Base-by-base conservation (phyloP, 345 rosid species). In the Moringa oleifera region DNA sequence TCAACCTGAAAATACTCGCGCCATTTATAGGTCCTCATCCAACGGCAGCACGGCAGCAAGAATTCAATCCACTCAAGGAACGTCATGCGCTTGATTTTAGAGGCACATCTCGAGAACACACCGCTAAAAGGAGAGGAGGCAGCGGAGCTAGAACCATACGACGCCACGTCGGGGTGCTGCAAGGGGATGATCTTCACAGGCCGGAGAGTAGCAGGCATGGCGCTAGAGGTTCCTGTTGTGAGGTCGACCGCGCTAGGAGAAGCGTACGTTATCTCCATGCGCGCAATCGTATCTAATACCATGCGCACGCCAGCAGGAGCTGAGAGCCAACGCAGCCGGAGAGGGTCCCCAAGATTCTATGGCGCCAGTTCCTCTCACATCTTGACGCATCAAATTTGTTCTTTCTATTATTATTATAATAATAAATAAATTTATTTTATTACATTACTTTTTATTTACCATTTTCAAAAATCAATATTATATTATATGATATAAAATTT, bases 21-120 rank as follows among this genome's bases (percentile, higher is more conserved):
- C 96, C 95, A 91, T 22, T 69, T 74, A 68, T 95, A 95, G 59
- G 83, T 73, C 51, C 88, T 75, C 68, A 95, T 88, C 99, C 97
- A 95, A 19, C 95, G 90, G 73, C 17, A 80, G 58, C 99, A 95
- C 51, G 99, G 99, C 4, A 95, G 51, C 7, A 85, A 50, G 57
- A 70, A 52, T 45, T 83, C 88, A 53, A 85, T 25, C 93, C 96
- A 95, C 54, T 87, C 75, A 23, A 65, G 20, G 58, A 77, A 56
- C 19, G 86, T 77, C 90, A 79, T 80, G 45, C 84, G 74, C 68
- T 78, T 79, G 51, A 80, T 61, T 72, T 73, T 84, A 7, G 75
- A 63, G 7, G 51, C 41, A 86, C 83, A 79, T 59, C 81, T 55
- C 21, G 83, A 68, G 66, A 79, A 70, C 55, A 76, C 21, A 54